A percentile compares a stretch with the other conserved stretches of the same genome.
Conservation (phyloP, 129 eudicot genomes). For the Artemisia tridentata region DNA sequence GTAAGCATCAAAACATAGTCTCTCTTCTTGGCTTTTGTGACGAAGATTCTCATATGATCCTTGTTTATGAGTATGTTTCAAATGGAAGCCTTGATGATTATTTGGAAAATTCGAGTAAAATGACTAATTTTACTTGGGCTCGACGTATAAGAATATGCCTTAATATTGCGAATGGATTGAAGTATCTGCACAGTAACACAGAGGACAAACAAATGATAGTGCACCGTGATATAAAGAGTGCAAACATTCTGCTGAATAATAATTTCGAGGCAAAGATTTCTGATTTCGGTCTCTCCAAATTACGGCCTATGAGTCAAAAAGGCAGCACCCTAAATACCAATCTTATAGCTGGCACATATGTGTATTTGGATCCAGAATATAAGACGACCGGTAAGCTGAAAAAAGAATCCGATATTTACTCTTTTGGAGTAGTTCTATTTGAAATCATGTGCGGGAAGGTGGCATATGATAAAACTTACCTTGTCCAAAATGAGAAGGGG, state of each 20-base stretch:
- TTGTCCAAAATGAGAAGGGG: neutral
- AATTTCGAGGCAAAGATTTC: conserved; percentile 14
- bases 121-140: conserved; percentile 1
- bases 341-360: neutral
- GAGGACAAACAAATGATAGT: neutral
- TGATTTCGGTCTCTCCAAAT: neutral
- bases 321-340: neutral
- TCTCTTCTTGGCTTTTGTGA: conserved; percentile 7
- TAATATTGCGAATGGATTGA: neutral
- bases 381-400: neutral
- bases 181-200: neutral
- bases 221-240: conserved; percentile 17
- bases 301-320: neutral
- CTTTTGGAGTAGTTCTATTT: neutral
- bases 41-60: neutral
- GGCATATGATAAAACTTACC: neutral
- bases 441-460: neutral
- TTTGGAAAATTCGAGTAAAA: neutral
- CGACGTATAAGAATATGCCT: conserved; percentile 6
- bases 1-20: neutral
- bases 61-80: conserved; percentile 7
- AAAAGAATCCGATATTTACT: neutral
- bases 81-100: conserved; percentile 12
- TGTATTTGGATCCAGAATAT: conserved; percentile 6
- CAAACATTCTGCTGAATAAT: neutral